Evolutionary conservation across 2,329 filamentous ascomycete genomes (phyloP), one percentile per base, ranked within the genome.

Genomic region (Neofusicoccum cordaticola): DNA sequence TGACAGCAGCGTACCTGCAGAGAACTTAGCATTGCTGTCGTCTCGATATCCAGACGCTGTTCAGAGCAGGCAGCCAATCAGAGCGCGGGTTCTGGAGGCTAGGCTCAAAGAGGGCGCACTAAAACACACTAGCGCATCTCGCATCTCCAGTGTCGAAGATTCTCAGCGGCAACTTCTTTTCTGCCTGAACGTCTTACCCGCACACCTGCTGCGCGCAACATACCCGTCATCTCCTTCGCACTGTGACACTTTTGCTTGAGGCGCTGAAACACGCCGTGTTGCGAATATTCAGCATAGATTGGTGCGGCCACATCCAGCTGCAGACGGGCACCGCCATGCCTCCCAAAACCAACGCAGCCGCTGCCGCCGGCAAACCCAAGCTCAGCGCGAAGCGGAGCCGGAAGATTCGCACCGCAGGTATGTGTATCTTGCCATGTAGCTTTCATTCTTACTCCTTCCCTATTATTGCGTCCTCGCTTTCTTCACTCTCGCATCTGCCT

Each of bases 141-240:
- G 34, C 27, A 9, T 17, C 27, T 35, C 6, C 34, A 7, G 34
- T 3, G 37, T 56, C 52, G 52, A 56, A 56, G 52, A 31, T 47
- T 60, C 56, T 60, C 41, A 60, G 56, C 56, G 56, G 56, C 56
- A 60, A 60, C 56, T 60, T 60, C 56, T 60, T 47, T 60, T 48
- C 22, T 2, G 35, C n/a, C n/a, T 52, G 27, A 31, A 31, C 50
- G 8, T 31, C 11, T 35, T 17, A 17, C 34, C 50, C 9, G 15
- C 50, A 19, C 19, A 2, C 19, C 12, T 22, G 17, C 15, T 45
- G 42, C 7, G 13, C n/a, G 2, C 42, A 31, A 31, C 4, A 19
- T 17, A 45, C 45, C 17, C 2, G 6, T 34, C 34, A 4, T 11
- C 47, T 7, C 47, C n/a, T 11, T 8, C 45, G 19, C 19, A 1